Evolutionary conservation across 2,329 filamentous ascomycete species (phyloP).

Genomic region (Botrytis hyacinthi): DNA sequence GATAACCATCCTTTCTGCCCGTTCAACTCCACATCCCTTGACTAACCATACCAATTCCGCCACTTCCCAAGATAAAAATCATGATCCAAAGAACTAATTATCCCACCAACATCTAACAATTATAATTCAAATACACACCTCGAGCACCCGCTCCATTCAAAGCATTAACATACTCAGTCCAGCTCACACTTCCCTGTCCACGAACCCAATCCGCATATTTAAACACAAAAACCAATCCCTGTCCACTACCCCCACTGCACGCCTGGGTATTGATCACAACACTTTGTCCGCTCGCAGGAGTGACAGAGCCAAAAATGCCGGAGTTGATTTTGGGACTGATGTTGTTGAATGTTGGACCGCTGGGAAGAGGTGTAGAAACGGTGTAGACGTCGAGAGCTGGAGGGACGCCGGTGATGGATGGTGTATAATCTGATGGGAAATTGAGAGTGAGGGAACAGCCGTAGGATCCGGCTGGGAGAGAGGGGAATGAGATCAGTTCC

Average conservation of each 20-base stretch:
- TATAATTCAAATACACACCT: slow-evolving; percentile 26
- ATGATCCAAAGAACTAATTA: too few relatives aligned
- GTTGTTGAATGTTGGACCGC: slow-evolving; percentile 19
- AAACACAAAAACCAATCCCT: slow-evolving; percentile 21
- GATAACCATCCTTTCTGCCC: not conserved
- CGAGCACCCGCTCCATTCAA: slow-evolving; percentile 20
- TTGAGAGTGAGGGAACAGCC: slow-evolving; percentile 11
- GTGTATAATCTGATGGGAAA: not conserved
- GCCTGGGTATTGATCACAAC: slow-evolving; percentile 15
- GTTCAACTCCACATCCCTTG: too few relatives aligned
- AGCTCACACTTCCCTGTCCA: slow-evolving; percentile 18
- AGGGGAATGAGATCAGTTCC: slow-evolving; percentile 5
- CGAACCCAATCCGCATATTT: slow-evolving; percentile 25
- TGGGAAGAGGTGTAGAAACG: slow-evolving; percentile 10
- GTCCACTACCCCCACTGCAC: slow-evolving; percentile 12
- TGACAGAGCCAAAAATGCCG: slow-evolving; percentile 20
- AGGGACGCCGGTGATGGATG: not conserved
- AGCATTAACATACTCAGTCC: slow-evolving; percentile 23
- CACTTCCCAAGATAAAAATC: too few relatives aligned
- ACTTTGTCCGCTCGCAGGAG: slow-evolving; percentile 12
- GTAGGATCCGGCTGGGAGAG: slow-evolving; percentile 8
- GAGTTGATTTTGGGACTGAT: not conserved
- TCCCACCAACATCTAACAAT: too few relatives aligned
- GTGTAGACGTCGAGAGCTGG: slow-evolving; percentile 21
- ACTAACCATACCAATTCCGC: too few relatives aligned